Percentiles rank a stretch among this genome's conserved stretches.
These are phyloP conservation scores for Globisporangium nodosum DNA, from an alignment of 352 stramenopile genomes.

Conservation along the genomic window DNA sequence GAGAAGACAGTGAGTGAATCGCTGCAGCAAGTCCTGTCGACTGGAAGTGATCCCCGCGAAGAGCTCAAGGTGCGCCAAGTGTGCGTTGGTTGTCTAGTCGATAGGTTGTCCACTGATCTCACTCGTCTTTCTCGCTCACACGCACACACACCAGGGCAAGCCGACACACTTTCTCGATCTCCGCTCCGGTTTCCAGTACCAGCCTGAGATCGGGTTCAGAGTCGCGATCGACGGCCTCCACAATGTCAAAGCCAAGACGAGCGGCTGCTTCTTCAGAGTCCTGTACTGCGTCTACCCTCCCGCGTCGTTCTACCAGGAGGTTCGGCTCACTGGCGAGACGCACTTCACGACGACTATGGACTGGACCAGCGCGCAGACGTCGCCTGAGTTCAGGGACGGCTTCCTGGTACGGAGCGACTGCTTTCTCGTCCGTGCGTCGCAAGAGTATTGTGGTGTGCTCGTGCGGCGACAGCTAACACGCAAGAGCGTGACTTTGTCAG, in stretches of 20 bases:
- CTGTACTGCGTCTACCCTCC: conserved; percentile 47
- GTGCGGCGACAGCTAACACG: neutral
- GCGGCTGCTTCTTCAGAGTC: conserved; percentile 41
- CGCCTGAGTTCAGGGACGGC: conserved; percentile 53
- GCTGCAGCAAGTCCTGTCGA: conserved; percentile 19
- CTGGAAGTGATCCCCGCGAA: conserved; percentile 14
- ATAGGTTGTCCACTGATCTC: neutral
- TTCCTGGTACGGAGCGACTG: conserved; percentile 29
- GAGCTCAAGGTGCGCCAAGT: conserved; percentile 20
- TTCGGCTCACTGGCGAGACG: conserved; percentile 40
- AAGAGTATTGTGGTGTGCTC: conserved; percentile 1
- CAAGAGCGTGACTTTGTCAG: conserved; percentile 13
- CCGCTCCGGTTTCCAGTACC: conserved; percentile 37
- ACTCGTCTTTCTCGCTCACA: neutral
- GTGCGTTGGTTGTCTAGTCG: neutral
- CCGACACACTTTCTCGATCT: conserved; percentile 43
- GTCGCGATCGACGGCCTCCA: conserved; percentile 59
- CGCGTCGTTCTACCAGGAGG: conserved; percentile 55
- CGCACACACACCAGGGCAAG: conserved; percentile 21
- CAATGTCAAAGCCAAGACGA: conserved; percentile 52
- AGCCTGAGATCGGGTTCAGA: conserved; percentile 56
- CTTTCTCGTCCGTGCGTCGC: neutral
- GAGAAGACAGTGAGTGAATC: conserved; percentile 18
- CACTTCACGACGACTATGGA: conserved; percentile 58
- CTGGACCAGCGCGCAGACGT: conserved; percentile 51